Evolutionary conservation across 176 grass and related monocot species (phyloP), one percentile per base, ranked within the genome.

Genomic region (Pharus latifolius): DNA sequence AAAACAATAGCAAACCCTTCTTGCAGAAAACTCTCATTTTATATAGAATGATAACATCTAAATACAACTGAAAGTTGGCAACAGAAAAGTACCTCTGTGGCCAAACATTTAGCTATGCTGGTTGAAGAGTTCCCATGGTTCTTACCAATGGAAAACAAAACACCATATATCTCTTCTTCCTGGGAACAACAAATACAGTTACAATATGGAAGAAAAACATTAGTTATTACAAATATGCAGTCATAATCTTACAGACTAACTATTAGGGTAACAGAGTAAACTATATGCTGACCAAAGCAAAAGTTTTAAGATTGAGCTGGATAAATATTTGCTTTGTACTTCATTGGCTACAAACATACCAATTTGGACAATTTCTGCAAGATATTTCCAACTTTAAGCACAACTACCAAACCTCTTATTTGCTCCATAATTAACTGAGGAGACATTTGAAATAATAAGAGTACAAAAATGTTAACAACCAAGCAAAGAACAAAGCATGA

Each of bases 91-190:
- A 98, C 90, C 95, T 98, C 84, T 84, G 83, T 90, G 55, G 78
- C 78, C 60, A 94, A 79, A 79, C 91, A 71, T 72, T 88, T 91
- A 65, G 87, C 86, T 76, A 94, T 78, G 60, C 80, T 91, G 60
- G 74, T 67, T 54, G 87, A 88, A 81, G 88, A 94, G 12, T 35
- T 86, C 43, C 47, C 73, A 75, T 93, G 90, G 60, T 81, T 91
- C 72, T 91, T 88, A 75, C 95, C 87, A 14, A 98, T 47, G 72
- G 67, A 91, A 83, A 85, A 88, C 67, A 98, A 70, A 78, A 82
- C 65, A 70, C 59, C 58, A 35, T 85, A 94, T 81, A 91, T 76
- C 67, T 85, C 95, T 75, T 88, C 82, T 78, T 98, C 95, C 75
- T 98, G 63, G 81, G 86, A 76, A 65, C 70, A 84, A 88, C 54